phyloP scores from a whole-genome alignment of 1,284 basidiomycete genomes.

The Marasmius fiardii region DNA sequence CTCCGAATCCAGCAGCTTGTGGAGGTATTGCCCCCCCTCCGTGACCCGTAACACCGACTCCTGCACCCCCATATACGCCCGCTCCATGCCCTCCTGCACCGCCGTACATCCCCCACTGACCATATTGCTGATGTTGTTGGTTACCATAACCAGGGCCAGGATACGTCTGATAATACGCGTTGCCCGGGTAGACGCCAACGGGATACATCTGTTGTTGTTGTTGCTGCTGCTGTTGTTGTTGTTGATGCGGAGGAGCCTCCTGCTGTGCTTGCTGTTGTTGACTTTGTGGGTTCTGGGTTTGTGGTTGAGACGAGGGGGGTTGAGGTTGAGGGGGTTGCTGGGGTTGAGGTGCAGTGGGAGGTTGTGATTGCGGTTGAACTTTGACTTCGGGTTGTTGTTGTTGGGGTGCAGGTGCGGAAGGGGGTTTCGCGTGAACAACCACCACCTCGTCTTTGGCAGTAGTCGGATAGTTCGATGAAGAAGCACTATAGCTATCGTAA shows the following conservation, averaged over 20 bases:
- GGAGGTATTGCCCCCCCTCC: not conserved
- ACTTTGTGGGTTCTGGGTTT: conserved; percentile 30
- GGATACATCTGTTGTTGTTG: conserved; percentile 18
- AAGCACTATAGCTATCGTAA: too few species aligned
- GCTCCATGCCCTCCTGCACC: not conserved
- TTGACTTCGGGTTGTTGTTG: conserved; percentile 15
- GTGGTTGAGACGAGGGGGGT: conserved; percentile 16
- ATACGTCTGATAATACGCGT: not conserved
- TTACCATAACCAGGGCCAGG: conserved; percentile 21
- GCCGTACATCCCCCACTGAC: not conserved
- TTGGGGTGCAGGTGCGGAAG: conserved; percentile 29
- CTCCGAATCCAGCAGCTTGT: not conserved
- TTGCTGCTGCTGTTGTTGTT: conserved; percentile 27
- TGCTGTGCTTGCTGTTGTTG: conserved; percentile 37
- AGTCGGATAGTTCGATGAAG: too few species aligned
- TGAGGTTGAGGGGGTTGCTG: conserved; percentile 33
- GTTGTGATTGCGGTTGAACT: conserved; percentile 17
- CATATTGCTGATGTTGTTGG: conserved; percentile 37
- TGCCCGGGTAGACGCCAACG: not conserved
- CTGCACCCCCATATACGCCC: not conserved
- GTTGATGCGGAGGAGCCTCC: conserved; percentile 18
- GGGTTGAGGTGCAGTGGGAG: conserved; percentile 31
- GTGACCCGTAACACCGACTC: not conserved
- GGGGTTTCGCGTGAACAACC: not conserved
- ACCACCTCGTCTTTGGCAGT: too few species aligned